A percentile compares a stretch with the other conserved stretches of the same genome.
These are phyloP conservation scores for Mucor plumbeus DNA, from an alignment of 371 early-diverging fungal species.

Conservation along the genomic window DNA sequence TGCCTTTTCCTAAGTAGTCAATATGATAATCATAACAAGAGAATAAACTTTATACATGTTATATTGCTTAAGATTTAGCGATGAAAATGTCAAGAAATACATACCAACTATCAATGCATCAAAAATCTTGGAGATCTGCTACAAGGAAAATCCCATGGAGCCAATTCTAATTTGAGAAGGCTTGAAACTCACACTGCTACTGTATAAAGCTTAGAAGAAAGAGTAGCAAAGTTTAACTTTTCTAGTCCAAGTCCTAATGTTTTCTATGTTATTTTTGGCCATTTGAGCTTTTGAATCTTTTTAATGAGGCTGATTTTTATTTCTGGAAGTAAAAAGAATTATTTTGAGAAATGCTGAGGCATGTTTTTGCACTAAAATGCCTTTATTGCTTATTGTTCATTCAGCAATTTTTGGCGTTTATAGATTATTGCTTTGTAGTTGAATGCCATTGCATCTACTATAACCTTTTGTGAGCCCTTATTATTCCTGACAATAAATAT, in stretches of 20 bases:
- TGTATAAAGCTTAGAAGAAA: slow-evolving; percentile 23
- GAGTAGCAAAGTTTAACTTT: slow-evolving; percentile 29
- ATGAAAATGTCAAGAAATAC: slow-evolving; percentile 26
- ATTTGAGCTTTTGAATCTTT: no score
- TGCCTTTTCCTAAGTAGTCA: slow-evolving; percentile 22
- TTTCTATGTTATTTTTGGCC: no score
- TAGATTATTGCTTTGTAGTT: no score
- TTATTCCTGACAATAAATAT: no score
- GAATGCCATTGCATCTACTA: no score
- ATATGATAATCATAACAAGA: slow-evolving; percentile 29
- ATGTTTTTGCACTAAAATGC: no score
- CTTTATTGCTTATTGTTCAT: no score
- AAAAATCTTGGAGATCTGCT: slow-evolving; percentile 28
- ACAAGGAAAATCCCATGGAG: slow-evolving; percentile 35
- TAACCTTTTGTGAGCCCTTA: no score
- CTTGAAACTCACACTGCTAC: slow-evolving; percentile 26
- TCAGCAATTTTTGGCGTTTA: no score
- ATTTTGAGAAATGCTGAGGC: no score
- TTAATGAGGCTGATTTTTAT: no score
- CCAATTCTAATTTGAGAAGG: slow-evolving; percentile 25
- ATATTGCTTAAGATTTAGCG: slow-evolving; percentile 26
- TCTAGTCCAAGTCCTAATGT: slow-evolving; percentile 21
- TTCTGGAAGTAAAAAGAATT: no score
- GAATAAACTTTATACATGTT: slow-evolving; percentile 30
- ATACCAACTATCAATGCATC: slow-evolving; percentile 22